Evolutionary conservation across 495 filamentous ascomycete species (phyloP), one percentile per base, ranked within the genome.

Genomic region (Neurospora pannonica): DNA sequence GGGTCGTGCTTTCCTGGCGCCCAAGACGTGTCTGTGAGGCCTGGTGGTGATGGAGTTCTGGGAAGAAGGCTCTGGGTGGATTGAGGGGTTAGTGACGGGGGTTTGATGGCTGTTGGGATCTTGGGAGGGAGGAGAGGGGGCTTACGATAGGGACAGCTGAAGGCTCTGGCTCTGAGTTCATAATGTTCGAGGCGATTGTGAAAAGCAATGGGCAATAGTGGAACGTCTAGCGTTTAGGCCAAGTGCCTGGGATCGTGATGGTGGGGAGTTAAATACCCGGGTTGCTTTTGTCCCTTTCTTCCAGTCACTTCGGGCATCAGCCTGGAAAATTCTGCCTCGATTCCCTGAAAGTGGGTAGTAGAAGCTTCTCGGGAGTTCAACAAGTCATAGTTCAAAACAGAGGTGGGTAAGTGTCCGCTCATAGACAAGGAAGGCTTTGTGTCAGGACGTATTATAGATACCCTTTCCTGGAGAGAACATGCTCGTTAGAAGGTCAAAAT

Each of bases 61-160:
- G 8, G n/a, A 1, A 48, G n/a, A 11, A 24, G 19, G 10, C 19
- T 21, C n/a, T 48, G 19, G 8, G n/a, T n/a, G 7, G 2, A 2
- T 48, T 48, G 43, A 21, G 19, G 43, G 8, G 43, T 48, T 24
- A 48, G n/a, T 13, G 19, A 24, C 0, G 43, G n/a, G n/a, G 3
- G 40, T 8, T 48, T 48, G 43, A 24, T 24, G 19, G 9, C n/a
- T 11, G n/a, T 0, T 48, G 2, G n/a, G n/a, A 48, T 0, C 0
- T 2, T 24, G 19, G 0, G n/a, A 48, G 8, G 10, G 43, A 0
- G 0, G 43, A 5, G n/a, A n/a, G 8, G 19, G 0, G 0, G 0
- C 43, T 24, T 48, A 48, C n/a, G n/a, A 48, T 13, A 10, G 43
- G 43, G 8, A 48, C 2, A 24, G n/a, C 8, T 11, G 43, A 48